These are phyloP conservation scores for Blastocystis sp. DNA, from an alignment of 352 stramenopile species.

Conservation along the genomic window DNA sequence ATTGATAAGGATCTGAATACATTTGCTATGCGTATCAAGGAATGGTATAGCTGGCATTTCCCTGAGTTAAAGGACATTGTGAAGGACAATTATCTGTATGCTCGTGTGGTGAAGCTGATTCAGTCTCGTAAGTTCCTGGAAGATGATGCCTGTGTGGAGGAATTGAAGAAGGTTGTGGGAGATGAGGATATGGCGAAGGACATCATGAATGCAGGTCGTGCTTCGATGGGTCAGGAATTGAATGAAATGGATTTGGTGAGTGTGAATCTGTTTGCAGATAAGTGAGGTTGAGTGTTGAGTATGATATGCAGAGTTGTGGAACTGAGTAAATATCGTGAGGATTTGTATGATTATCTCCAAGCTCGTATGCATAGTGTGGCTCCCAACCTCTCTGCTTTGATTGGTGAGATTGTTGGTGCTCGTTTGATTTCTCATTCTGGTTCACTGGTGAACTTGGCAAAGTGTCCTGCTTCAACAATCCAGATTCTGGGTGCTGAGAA, in stretches of 20 bases:
- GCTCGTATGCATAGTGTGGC: constrained; percentile 95
- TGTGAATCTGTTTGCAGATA: constrained; percentile 91
- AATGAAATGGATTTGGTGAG: constrained; percentile 98
- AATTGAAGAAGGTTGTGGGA: constrained; percentile 82
- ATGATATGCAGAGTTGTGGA: constrained; percentile 82
- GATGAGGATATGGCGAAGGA: constrained; percentile 90
- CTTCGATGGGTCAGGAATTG: constrained; percentile 99
- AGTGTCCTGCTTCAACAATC: constrained; percentile 96
- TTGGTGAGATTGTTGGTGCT: constrained; percentile 95
- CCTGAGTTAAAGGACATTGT: constrained; percentile 97
- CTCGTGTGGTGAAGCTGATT: constrained; percentile 62
- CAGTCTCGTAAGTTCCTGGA: constrained; percentile 46
- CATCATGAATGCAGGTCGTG: constrained; percentile 84
- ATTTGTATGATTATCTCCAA: constrained; percentile 84
- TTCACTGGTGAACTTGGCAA: constrained; percentile 95
- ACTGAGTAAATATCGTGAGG: constrained; percentile 91
- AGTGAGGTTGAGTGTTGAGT: not conserved
- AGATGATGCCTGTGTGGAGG: constrained; percentile 66
- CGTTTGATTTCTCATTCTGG: constrained; percentile 98
- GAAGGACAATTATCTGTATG: constrained; percentile 97
- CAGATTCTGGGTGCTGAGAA: constrained; percentile 99
- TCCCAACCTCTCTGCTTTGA: constrained; percentile 93
- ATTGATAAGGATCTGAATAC: constrained; percentile 99
- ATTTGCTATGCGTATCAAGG: constrained; percentile 95
- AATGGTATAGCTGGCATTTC: constrained; percentile 99